phyloP scores from a whole-genome alignment of 768 basidiomycete genomes.

The Termitomyces sp. region DNA sequence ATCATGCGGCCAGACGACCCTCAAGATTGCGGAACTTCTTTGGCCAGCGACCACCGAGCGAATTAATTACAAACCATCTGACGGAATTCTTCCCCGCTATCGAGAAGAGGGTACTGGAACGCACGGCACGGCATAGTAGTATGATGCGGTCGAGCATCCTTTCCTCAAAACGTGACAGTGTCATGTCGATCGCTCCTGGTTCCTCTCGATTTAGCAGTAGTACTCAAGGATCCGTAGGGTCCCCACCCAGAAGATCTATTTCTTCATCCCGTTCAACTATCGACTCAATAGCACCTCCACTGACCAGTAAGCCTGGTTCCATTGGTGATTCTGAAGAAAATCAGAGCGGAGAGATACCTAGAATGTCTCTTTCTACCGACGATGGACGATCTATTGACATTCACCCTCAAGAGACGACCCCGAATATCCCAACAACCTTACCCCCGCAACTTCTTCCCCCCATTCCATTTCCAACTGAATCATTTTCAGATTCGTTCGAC shows the following conservation, averaged over 20 bases:
- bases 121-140: slow-evolving; percentile 86
- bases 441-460: slow-evolving; percentile 68
- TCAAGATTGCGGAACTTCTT: slow-evolving; percentile 92
- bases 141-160: slow-evolving; percentile 50
- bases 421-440: slow-evolving; percentile 15
- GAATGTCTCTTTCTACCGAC: slow-evolving; percentile 71
- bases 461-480: slow-evolving; percentile 73
- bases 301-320: slow-evolving; percentile 31
- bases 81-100: slow-evolving; percentile 94
- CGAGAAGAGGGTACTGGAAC: slow-evolving; percentile 85
- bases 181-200: slow-evolving; percentile 41
- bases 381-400: slow-evolving; percentile 65
- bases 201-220: slow-evolving; percentile 60
- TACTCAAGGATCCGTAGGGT: slow-evolving; percentile 51
- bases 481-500: slow-evolving; percentile 75
- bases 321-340: slow-evolving; percentile 7
- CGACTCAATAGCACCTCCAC: slow-evolving; percentile 40
- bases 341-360: slow-evolving; percentile 48
- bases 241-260: slow-evolving; percentile 34
- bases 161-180: slow-evolving; percentile 40
- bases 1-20: slow-evolving; percentile 40
- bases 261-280: slow-evolving; percentile 41
- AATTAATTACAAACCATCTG: slow-evolving; percentile 92
- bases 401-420: slow-evolving; percentile 38
- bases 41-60: slow-evolving; percentile 95